Evolutionary conservation across 2,329 filamentous ascomycete species (phyloP), one percentile per base, ranked within the genome.

Genomic region (Elsinoe ampelina): DNA sequence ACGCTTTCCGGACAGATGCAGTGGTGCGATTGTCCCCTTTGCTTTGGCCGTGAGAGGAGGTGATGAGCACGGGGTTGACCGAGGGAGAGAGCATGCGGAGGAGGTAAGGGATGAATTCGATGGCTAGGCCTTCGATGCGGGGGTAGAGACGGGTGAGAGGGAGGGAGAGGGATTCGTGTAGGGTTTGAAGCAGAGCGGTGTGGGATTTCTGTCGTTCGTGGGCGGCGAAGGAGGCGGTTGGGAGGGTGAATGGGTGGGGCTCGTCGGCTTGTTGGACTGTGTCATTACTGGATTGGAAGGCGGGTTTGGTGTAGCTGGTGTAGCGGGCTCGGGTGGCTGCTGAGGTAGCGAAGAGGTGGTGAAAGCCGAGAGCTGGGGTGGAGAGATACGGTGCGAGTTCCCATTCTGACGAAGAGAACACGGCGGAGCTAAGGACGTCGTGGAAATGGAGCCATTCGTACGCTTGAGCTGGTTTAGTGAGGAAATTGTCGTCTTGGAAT

Each of bases 381-480:
- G 85, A 88, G 50, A 97, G 80, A 68, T 98, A 98, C 0, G 89
- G 85, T 0, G 81, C 82, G 13, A 98, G 75, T 70, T 98, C 93
- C 87, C 93, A 98, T 57, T 95, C 91, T 68, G 96, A 92, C 58
- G 81, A 84, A n/a, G 82, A 75, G 67, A 85, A 95, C 1, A 97
- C 79, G 38, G 85, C 83, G 0, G 85, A 84, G 20, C 89, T 89
- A 61, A 95, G 84, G 0, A 77, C 76, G 65, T 97, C 93, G 70
- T 96, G 88, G 71, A 98, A 97, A 69, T 95, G 79, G 57, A 98
- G 80, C 93, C 93, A 98, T 66, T 96, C 92, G 70, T 95, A 95
- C 0, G 89, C 89, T 1, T 80, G 75, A 62, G 86, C 84, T 0
- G 95, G 95, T 67, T 98, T 98, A 34, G 85, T 87, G 32, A 98